Base-by-base conservation (phyloP, 352 stramenopile species). In the Plasmopara viticola region DNA sequence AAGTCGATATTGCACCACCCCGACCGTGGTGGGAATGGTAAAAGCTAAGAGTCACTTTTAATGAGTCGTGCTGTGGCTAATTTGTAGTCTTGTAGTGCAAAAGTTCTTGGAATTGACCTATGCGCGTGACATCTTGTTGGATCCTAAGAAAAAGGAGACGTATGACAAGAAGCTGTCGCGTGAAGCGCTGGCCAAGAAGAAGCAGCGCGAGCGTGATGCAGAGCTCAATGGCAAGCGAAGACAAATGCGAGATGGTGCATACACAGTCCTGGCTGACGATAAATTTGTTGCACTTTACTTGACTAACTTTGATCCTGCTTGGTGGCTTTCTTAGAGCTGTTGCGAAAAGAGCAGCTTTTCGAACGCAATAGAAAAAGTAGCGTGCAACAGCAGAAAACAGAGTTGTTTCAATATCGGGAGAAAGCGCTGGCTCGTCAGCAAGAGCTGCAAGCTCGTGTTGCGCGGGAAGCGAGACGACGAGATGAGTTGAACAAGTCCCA, bases 61-160 rank as follows among this genome's bases (percentile, higher is more conserved):
- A 18, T 46, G 6, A 35, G 31, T 35, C 1, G 31, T 35, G 10
- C 1, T 17, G 7, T 15, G 37, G 37, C 30, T 53, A 47, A 55
- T 33, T 44, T 29, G 25, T 38, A 35, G 25, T 51, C 5, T 7
- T 51, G 25, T 51, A 92, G 82, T 87, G 29, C 74, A 86, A 44
- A 90, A 89, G 56, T 93, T 93, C 44, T 56, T 86, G 29, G 80
- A 93, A 62, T 67, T 93, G 44, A 87, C 86, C 18, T 66, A 86
- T 62, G 77, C 82, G 40, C 77, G 79, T 34, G 79, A 93, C 48
- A 66, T 84, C 43, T 59, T 93, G 34, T 58, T 90, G 53, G 79
- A 93, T 43, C 75, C 82, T 4, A 84, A 84, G 51, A 73, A 87
- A 58, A 93, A 93, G 47, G 73, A 83, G 38, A 56, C 67, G n/a